Base-by-base conservation (phyloP, 2,329 filamentous ascomycete species). In the Arthroderma sp. region DNA sequence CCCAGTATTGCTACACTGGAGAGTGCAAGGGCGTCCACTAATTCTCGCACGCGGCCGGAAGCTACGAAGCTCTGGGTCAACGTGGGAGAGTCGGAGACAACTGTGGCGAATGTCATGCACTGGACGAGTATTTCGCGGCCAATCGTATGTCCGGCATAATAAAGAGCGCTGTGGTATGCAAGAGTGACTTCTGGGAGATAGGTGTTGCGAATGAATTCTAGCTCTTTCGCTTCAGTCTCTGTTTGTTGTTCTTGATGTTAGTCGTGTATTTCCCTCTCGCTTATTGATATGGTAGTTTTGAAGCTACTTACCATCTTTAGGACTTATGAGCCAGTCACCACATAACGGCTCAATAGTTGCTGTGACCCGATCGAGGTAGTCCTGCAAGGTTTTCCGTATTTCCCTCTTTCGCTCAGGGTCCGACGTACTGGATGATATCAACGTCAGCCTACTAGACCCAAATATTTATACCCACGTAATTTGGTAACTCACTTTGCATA, bases 111-210 rank as follows among this genome's bases (percentile, higher is more conserved):
- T 48, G 94, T 85, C 83, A 98, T 89, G 55, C 82, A 84, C 58
- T 89, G 80, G 28, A 91, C 73, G 11, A 94, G 71, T 52, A 82
- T 76, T 47, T 89, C 84, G 37, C 86, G 79, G 38, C 79, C 82
- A 37, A 93, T 68, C 40, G 77, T 73, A 39, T 78, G 80, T 3
- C 86, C 86, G 0, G 83, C 82, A 57, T 83, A 83, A 59, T 93
- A 83, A 41, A 96, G 69, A 1, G 83, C 80, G 55, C 77, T 81
- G 58, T 91, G 78, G 60, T 91, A 95, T 2, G 83, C 85, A 41
- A 98, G 73, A 36, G 94, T 71, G 11, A 85, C 75, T 60, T 95
- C 87, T 1, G 91, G 88, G 3, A 98, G 72, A 62, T 94, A 96
- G 0, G 77, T 75, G 44, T 78, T 74, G 52, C 87, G 79, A 42